Percentiles rank a stretch among this genome's conserved stretches.
phyloP scores from a whole-genome alignment of 805 yeast genomes.

The Wickerhamomyces kurtzmanii region DNA sequence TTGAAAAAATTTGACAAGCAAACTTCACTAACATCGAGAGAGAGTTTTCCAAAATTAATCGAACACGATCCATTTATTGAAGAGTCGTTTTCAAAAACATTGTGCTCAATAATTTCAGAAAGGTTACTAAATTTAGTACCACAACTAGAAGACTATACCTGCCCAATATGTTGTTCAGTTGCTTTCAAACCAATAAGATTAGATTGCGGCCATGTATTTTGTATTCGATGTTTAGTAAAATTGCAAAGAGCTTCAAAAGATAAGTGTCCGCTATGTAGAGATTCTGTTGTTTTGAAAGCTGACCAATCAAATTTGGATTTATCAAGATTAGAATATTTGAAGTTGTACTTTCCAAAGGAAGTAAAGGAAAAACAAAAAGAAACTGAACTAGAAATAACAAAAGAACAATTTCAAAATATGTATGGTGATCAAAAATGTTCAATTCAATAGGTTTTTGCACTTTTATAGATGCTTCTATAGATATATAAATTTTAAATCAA shows the following conservation, averaged over 20 bases:
- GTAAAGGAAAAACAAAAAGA: constrained; percentile 51
- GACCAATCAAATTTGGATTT: constrained; percentile 51
- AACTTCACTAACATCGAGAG: constrained; percentile 42
- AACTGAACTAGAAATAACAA: constrained; percentile 36
- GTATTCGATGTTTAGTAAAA: constrained; percentile 64
- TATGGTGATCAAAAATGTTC: constrained; percentile 7
- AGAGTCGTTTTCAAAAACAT: constrained; percentile 39
- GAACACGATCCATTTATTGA: constrained; percentile 32
- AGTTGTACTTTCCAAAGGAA: constrained; percentile 56
- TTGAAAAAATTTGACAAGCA: constrained; percentile 70
- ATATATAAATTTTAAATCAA: too few species aligned
- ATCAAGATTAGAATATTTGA: constrained; percentile 41
- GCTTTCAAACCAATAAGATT: constrained; percentile 67
- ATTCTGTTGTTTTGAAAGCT: constrained; percentile 43
- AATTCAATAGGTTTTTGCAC: too few species aligned
- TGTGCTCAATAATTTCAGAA: constrained; percentile 41
- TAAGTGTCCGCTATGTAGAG: constrained; percentile 60
- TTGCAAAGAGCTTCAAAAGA: constrained; percentile 48
- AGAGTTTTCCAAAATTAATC: constrained; percentile 34
- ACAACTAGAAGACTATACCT: constrained; percentile 65
- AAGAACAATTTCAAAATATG: constrained; percentile 24
- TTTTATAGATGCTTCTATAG: too few species aligned
- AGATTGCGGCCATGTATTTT: constrained; percentile 57
- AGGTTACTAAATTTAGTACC: constrained; percentile 51
- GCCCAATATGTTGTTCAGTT: constrained; percentile 63